Percentiles rank a stretch among this genome's conserved stretches.
These are phyloP conservation scores for Candida chilensis DNA, from an alignment of 805 yeast genomes.

Conservation along the genomic window DNA sequence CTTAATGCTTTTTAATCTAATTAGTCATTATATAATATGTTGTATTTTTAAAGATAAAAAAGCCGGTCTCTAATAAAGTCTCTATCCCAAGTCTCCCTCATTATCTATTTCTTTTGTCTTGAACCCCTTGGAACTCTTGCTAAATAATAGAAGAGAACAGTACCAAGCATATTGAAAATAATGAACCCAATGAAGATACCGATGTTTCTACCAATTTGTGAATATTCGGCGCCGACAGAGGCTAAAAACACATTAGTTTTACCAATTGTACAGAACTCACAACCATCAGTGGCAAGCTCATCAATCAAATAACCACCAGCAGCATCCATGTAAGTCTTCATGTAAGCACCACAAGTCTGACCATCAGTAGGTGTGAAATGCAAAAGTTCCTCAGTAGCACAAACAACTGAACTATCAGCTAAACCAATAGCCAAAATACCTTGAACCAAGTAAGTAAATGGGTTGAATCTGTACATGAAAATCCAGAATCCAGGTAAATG, in stretches of 20 bases:
- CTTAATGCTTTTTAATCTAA: too few species aligned
- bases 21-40: too few species aligned
- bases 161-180: slow-evolving; percentile 7
- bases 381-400: slow-evolving; percentile 40
- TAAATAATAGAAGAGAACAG: slow-evolving; percentile 5
- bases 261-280: slow-evolving; percentile 13
- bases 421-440: slow-evolving; percentile 48
- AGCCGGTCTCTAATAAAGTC: not conserved
- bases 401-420: slow-evolving; percentile 36
- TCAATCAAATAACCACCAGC: slow-evolving; percentile 26
- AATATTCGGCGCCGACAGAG: slow-evolving; percentile 6
- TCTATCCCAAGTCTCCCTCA: too few species aligned
- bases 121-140: slow-evolving; percentile 4
- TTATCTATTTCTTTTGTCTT: not conserved
- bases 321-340: slow-evolving; percentile 25
- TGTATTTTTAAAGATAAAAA: too few species aligned
- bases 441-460: slow-evolving; percentile 56
- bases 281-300: slow-evolving; percentile 11
- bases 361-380: slow-evolving; percentile 43
- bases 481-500: slow-evolving; percentile 73
- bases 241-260: slow-evolving; percentile 9
- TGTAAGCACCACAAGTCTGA: slow-evolving; percentile 47
- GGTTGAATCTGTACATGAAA: slow-evolving; percentile 69
- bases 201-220: slow-evolving; percentile 11
- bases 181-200: slow-evolving; percentile 9